These are phyloP conservation scores for Alternaria brassicae DNA, from an alignment of 2,329 filamentous ascomycete species.

Conservation along the genomic window DNA sequence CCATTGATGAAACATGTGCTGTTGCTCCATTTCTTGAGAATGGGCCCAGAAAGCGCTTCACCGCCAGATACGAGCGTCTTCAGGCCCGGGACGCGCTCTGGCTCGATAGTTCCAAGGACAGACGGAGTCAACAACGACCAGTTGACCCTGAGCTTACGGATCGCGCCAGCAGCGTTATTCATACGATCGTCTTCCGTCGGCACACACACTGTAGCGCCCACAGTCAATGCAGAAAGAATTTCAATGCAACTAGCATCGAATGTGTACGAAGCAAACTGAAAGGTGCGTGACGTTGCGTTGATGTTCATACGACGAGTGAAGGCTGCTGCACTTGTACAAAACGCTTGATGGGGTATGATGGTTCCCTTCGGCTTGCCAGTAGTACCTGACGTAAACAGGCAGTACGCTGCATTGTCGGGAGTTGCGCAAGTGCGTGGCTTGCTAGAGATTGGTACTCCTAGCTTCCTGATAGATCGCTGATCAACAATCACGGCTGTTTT, in stretches of 20 bases:
- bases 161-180: constrained; percentile 58
- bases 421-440: constrained; percentile 47
- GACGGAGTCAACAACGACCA: constrained; percentile 44
- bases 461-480: constrained; percentile 52
- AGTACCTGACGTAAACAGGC: constrained; percentile 62
- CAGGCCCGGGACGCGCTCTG: constrained; percentile 50
- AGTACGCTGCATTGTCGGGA: constrained; percentile 62
- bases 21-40: constrained; percentile 55
- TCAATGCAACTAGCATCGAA: constrained; percentile 64
- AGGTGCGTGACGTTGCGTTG: constrained; percentile 62
- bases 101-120: constrained; percentile 50
- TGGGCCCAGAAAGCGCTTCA: constrained; percentile 50
- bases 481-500: constrained; percentile 38
- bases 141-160: constrained; percentile 37
- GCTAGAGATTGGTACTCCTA: constrained; percentile 44
- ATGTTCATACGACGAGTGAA: constrained; percentile 52
- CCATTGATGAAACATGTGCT: constrained; percentile 55
- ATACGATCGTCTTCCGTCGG: constrained; percentile 63
- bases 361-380: constrained; percentile 63
- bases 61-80: constrained; percentile 56
- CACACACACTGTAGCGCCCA: constrained; percentile 61
- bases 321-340: constrained; percentile 57
- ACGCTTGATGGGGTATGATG: constrained; percentile 67
- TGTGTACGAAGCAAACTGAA: constrained; percentile 60
- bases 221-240: constrained; percentile 60